These are phyloP conservation scores for Parastagonospora avenae DNA, from an alignment of 2,329 filamentous ascomycete genomes.

Conservation along the genomic window DNA sequence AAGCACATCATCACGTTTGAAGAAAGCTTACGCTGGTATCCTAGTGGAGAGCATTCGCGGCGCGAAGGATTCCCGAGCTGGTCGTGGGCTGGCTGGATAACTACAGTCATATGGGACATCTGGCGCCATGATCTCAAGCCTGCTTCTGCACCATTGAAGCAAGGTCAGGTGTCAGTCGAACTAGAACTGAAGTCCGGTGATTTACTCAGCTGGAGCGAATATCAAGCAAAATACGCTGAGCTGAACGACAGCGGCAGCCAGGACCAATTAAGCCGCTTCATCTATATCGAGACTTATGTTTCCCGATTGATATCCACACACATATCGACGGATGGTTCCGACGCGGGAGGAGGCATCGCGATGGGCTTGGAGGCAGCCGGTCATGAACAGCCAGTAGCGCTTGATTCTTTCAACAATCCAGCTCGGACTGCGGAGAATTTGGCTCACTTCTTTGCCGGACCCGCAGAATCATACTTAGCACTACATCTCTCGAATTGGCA, in stretches of 20 bases:
- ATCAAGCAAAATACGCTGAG: neutral
- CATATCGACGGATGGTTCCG: neutral
- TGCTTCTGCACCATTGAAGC: neutral
- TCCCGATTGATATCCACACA: neutral
- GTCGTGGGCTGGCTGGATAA: constrained; percentile 1
- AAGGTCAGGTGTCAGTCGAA: neutral
- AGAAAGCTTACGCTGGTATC: neutral
- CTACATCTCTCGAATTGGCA: neutral
- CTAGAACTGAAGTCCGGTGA: neutral
- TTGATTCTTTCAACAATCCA: too few relatives aligned
- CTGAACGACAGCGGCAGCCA: neutral
- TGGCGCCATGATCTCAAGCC: neutral
- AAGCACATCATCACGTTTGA: neutral
- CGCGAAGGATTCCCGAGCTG: constrained; percentile 6
- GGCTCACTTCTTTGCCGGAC: too few relatives aligned
- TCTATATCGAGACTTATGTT: neutral
- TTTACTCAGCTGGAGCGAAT: neutral
- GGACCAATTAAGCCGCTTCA: neutral
- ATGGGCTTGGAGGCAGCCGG: neutral
- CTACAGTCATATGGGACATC: neutral
- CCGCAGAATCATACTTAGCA: neutral
- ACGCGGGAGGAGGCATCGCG: neutral
- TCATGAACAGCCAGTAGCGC: too few relatives aligned
- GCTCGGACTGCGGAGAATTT: too few relatives aligned
- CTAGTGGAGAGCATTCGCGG: neutral